These are phyloP conservation scores for Metschnikowia picachoensis DNA, from an alignment of 805 yeast genomes.

Conservation along the genomic window DNA sequence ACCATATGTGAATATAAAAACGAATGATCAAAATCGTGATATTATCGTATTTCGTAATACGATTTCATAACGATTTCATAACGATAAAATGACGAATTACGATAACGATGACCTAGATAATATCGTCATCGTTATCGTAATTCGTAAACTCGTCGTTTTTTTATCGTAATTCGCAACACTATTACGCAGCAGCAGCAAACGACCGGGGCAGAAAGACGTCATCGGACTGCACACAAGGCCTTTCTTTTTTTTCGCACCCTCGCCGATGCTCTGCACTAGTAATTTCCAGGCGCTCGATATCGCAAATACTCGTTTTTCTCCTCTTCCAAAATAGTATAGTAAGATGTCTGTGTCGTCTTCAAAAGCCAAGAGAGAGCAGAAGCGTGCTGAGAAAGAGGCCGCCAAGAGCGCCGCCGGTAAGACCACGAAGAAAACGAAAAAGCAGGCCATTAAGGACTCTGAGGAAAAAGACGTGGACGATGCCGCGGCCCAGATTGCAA, in stretches of 20 bases:
- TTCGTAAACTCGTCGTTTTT: too few relatives aligned
- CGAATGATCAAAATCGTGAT: too few relatives aligned
- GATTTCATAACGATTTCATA: too few relatives aligned
- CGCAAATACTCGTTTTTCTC: background rate
- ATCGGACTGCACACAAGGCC: slow-evolving; percentile 1
- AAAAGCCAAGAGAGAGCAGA: slow-evolving; percentile 97
- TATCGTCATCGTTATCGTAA: too few relatives aligned
- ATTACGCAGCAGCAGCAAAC: too few relatives aligned
- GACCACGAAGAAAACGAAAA: slow-evolving; percentile 59
- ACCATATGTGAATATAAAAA: too few relatives aligned
- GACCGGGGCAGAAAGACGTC: background rate
- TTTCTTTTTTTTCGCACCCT: background rate
- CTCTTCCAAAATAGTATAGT: background rate
- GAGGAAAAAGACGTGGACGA: slow-evolving; percentile 52
- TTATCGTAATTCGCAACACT: too few relatives aligned
- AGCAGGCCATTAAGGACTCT: slow-evolving; percentile 51
- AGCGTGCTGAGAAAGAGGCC: slow-evolving; percentile 64
- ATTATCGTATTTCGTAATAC: too few relatives aligned
- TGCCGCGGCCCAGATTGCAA: slow-evolving; percentile 71
- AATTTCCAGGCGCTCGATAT: background rate
- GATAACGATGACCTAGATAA: too few relatives aligned
- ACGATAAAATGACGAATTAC: too few relatives aligned
- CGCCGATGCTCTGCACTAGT: slow-evolving; percentile 7
- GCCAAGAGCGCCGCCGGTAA: slow-evolving; percentile 61
- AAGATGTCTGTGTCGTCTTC: slow-evolving; percentile 72